These are phyloP conservation scores for Daldinia sp. DNA, from an alignment of 2,329 filamentous ascomycete species.

Conservation along the genomic window DNA sequence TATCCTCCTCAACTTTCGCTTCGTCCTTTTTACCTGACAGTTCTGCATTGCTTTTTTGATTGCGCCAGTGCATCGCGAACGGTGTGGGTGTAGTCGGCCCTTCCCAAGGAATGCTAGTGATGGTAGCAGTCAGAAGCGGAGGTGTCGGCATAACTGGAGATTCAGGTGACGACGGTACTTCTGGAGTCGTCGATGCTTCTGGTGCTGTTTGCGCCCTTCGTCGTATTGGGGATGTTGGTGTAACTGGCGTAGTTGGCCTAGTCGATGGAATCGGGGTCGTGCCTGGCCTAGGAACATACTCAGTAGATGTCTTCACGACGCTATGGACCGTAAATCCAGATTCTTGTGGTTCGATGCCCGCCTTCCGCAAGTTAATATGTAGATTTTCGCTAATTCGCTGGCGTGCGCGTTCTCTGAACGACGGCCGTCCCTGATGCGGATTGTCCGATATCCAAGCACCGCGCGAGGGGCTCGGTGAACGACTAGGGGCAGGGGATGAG, in stretches of 20 bases:
- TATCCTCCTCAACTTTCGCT: too few relatives aligned
- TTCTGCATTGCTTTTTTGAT: neutral
- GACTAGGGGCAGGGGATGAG: neutral
- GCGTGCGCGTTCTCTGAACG: constrained; percentile 31
- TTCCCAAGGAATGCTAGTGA: neutral
- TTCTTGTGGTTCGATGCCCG: constrained; percentile 14
- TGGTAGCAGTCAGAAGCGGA: neutral
- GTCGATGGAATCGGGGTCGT: neutral
- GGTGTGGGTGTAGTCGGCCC: neutral
- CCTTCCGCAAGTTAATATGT: constrained; percentile 27
- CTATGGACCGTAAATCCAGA: constrained; percentile 33
- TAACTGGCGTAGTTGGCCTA: too few relatives aligned
- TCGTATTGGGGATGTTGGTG: too few relatives aligned
- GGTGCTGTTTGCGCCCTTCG: too few relatives aligned
- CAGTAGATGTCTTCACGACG: constrained; percentile 21
- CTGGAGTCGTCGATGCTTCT: too few relatives aligned
- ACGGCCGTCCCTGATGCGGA: constrained; percentile 18
- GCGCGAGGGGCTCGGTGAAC: constrained; percentile 14
- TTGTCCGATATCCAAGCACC: constrained; percentile 30
- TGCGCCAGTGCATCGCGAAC: neutral
- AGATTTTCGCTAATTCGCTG: constrained; percentile 11
- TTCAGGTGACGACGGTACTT: too few relatives aligned
- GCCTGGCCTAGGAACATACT: constrained; percentile 7
- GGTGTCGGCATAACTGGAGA: neutral
- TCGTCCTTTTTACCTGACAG: neutral